Evolutionary conservation across 345 rosid species (phyloP).

Genomic region (Populus ilicifolia): DNA sequence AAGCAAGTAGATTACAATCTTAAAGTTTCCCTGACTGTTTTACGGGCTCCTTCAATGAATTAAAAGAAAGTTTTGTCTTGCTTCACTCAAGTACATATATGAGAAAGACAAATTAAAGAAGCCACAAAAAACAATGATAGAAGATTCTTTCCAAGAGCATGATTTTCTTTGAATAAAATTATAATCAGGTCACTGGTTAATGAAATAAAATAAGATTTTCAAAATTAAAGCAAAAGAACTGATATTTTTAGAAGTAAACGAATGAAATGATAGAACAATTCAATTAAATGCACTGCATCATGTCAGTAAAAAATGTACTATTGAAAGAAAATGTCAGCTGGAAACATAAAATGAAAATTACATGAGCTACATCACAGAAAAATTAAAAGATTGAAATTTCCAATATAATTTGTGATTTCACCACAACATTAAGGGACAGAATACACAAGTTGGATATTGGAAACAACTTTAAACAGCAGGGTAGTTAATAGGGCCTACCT

Average conservation of each 20-base stretch:
- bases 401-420: background rate
- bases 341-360: background rate
- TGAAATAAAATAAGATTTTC: background rate
- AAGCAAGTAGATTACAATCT: background rate
- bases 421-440: background rate
- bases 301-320: too few species aligned
- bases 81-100: background rate
- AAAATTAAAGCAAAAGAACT: background rate
- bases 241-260: background rate
- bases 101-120: background rate
- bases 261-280: background rate
- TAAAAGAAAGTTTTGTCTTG: background rate
- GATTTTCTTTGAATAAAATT: background rate
- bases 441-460: background rate
- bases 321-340: background rate
- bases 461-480: background rate
- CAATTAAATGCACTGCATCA: background rate
- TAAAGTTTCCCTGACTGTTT: background rate
- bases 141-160: background rate
- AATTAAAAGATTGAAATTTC: background rate
- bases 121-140: background rate
- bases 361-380: background rate
- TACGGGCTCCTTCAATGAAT: background rate
- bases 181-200: background rate
- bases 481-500: conserved; percentile 36